Percentiles rank a stretch among this genome's conserved stretches.
Evolutionary conservation across 192 early-diverging fungal genomes (phyloP).

Genomic region (Linnemannia schmuckeri): DNA sequence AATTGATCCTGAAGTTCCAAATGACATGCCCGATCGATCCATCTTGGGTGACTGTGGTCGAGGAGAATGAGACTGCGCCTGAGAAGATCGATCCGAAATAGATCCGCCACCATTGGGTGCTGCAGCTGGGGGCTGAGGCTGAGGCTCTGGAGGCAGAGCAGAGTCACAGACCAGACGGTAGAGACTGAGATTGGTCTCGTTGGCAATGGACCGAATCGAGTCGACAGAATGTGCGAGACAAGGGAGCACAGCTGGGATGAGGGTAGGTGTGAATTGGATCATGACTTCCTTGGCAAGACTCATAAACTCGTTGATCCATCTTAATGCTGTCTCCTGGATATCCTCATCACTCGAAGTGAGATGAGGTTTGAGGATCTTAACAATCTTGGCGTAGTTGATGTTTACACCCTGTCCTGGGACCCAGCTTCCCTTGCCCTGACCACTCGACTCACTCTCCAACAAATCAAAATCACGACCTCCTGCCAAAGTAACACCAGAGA

Average conservation of each 20-base stretch:
- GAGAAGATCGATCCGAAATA: conserved; percentile 15
- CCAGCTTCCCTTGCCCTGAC: conserved; percentile 70
- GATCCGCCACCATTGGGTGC: conserved; percentile 4
- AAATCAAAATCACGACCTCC: conserved; percentile 24
- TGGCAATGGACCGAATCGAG: conserved; percentile 78
- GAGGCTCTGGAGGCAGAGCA: conserved; percentile 57
- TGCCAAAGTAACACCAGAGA: neutral
- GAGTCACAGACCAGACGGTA: conserved; percentile 82
- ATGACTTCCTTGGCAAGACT: conserved; percentile 85
- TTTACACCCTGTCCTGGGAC: conserved; percentile 82
- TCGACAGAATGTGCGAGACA: conserved; percentile 83
- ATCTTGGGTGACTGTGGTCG: conserved; percentile 44
- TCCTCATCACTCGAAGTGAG: conserved; percentile 84
- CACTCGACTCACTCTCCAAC: conserved; percentile 57
- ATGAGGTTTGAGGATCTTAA: conserved; percentile 88
- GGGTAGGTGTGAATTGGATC: conserved; percentile 82
- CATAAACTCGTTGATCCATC: conserved; percentile 95
- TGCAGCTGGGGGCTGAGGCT: neutral
- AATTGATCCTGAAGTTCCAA: conserved; percentile 47
- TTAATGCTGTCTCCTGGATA: conserved; percentile 91
- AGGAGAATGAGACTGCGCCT: conserved; percentile 22
- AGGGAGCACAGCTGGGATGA: conserved; percentile 89
- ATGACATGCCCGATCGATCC: conserved; percentile 47
- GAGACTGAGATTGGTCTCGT: conserved; percentile 85
- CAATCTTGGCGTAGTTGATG: conserved; percentile 88